A percentile compares a stretch with the other conserved stretches of the same genome.
Evolutionary conservation across 352 stramenopile genomes (phyloP).

Genomic region (Phytopythium litorale): DNA sequence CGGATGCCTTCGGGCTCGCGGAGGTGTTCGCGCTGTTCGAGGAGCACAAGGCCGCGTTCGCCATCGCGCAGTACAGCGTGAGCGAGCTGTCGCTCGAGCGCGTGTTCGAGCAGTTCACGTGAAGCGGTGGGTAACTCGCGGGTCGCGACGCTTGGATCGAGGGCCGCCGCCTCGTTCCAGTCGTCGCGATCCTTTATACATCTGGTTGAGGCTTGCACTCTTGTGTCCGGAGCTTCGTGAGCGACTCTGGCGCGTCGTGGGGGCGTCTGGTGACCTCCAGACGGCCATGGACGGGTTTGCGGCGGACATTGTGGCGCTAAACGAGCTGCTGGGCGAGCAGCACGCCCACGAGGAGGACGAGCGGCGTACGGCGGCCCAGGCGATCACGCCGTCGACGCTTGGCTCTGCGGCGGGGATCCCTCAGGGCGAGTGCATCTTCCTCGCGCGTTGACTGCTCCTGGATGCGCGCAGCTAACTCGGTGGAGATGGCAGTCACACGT

Average conservation of each 20-base stretch:
- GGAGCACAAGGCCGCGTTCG: conserved; percentile 54
- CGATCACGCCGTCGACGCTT: conserved; percentile 30
- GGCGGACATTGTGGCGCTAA: conserved; percentile 29
- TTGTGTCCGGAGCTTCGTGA: background rate
- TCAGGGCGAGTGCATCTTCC: conserved; percentile 21
- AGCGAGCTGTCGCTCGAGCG: conserved; percentile 91
- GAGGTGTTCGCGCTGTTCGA: conserved; percentile 83
- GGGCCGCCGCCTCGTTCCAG: background rate
- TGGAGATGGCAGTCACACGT: conserved; percentile 31
- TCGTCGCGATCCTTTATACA: conserved; percentile 2
- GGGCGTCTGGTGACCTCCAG: background rate
- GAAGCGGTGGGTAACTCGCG: conserved; percentile 6
- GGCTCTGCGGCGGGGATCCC: conserved; percentile 11
- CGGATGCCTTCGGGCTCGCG: conserved; percentile 57
- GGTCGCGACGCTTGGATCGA: background rate
- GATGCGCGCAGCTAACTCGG: background rate
- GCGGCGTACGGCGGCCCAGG: background rate
- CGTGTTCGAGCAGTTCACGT: conserved; percentile 93
- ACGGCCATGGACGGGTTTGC: conserved; percentile 24
- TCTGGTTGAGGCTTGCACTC: background rate
- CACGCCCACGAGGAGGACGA: conserved; percentile 26
- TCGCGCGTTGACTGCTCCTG: background rate
- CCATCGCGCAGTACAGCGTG: conserved; percentile 88
- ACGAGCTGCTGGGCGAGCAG: conserved; percentile 25
- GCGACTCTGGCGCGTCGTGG: background rate